These are phyloP conservation scores for Tuber melanosporum DNA, from an alignment of 495 filamentous ascomycete species.

Conservation along the genomic window DNA sequence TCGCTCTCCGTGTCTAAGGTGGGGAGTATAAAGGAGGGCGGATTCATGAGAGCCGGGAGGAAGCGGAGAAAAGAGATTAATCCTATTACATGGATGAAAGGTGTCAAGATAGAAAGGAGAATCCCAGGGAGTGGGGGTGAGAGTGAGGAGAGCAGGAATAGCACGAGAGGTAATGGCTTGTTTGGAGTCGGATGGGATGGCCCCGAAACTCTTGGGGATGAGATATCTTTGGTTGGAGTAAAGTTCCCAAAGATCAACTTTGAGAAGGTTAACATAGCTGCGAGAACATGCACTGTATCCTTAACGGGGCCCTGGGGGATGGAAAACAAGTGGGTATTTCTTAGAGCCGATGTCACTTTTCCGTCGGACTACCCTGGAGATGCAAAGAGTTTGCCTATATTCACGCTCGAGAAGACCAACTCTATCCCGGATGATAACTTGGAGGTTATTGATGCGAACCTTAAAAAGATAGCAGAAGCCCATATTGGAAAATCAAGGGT, in stretches of 20 bases:
- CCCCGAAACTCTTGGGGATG: constrained; percentile 74
- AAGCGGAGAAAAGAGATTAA: constrained; percentile 58
- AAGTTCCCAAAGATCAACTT: constrained; percentile 79
- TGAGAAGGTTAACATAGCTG: constrained; percentile 75
- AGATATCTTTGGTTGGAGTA: constrained; percentile 74
- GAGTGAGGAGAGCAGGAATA: constrained; percentile 31
- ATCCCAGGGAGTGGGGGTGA: constrained; percentile 26
- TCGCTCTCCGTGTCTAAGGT: constrained; percentile 8
- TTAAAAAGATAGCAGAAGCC: constrained; percentile 62
- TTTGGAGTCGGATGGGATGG: constrained; percentile 57
- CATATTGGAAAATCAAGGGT: constrained; percentile 64
- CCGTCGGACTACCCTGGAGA: constrained; percentile 67
- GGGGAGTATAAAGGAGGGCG: constrained; percentile 41
- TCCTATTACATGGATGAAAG: constrained; percentile 87
- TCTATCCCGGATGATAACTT: constrained; percentile 65
- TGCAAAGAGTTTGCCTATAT: constrained; percentile 53
- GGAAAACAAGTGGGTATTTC: constrained; percentile 61
- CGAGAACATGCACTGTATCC: constrained; percentile 64
- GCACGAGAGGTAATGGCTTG: constrained; percentile 32
- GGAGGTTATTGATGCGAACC: constrained; percentile 57
- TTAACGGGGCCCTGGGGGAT: constrained; percentile 81
- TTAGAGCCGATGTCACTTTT: constrained; percentile 74
- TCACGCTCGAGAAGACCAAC: constrained; percentile 69
- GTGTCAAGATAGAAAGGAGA: constrained; percentile 69
- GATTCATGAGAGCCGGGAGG: constrained; percentile 52